Evolutionary conservation across 352 stramenopile species (phyloP).

Genomic region (Globisporangium nagaii): DNA sequence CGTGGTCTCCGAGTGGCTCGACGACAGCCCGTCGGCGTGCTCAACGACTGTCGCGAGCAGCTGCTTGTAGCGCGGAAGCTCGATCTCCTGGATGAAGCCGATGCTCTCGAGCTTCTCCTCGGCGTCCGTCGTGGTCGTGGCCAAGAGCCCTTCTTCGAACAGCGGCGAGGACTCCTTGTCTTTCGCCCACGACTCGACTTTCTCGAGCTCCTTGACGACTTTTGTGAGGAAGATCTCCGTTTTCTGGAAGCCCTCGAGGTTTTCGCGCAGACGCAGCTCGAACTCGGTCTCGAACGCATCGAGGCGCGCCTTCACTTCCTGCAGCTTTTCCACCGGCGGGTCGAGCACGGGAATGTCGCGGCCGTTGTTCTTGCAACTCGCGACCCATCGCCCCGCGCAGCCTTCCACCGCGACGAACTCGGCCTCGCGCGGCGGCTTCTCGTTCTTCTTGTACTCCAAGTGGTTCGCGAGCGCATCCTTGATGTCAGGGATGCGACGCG

Average conservation of each 20-base stretch:
- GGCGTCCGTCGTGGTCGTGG: conserved; percentile 53
- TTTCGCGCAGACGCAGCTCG: conserved; percentile 66
- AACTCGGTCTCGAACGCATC: conserved; percentile 66
- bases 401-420: conserved; percentile 78
- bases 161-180: conserved; percentile 69
- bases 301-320: conserved; percentile 66
- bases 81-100: conserved; percentile 76
- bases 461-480: conserved; percentile 60
- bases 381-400: conserved; percentile 73
- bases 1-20: conserved; percentile 63
- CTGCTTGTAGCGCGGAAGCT: conserved; percentile 81
- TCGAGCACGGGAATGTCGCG: conserved; percentile 62
- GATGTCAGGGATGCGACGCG: conserved; percentile 59
- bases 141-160: conserved; percentile 52
- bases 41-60: conserved; percentile 60
- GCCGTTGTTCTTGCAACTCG: conserved; percentile 87
- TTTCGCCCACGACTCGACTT: conserved; percentile 78
- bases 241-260: conserved; percentile 79
- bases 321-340: conserved; percentile 73
- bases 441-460: conserved; percentile 85
- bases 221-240: conserved; percentile 77
- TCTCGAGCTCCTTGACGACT: conserved; percentile 83
- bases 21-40: conserved; percentile 55
- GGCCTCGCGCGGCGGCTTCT: conserved; percentile 78
- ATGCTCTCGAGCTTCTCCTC: conserved; percentile 84